Evolutionary conservation across 1,284 basidiomycete species (phyloP), one percentile per base, ranked within the genome.

Genomic region (Chalciporus sp.): DNA sequence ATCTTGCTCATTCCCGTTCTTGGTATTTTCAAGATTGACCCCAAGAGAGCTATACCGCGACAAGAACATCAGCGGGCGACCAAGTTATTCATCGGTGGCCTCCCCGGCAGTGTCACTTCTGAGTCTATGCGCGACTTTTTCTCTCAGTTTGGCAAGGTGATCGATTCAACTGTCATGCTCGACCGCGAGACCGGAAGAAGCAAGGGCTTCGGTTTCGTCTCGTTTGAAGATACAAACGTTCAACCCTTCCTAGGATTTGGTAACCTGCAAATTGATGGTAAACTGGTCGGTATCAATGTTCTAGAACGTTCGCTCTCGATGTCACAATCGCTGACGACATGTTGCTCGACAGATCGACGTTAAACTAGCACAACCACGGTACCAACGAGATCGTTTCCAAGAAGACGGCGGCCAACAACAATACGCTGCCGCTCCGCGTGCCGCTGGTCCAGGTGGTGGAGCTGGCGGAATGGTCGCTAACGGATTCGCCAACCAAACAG

Each of bases 181-280:
- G 97, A 99, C 74, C 90, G 95, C 49, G 94, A 98, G 71, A 98
- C 94, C 16, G 92, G 92, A 31, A 78, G 95, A 46, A 95, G 92
- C 73, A 96, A 99, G 71, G 97, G 97, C 6, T 99, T 98, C 64
- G 97, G 97, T 0, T 99, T 99, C 68, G 89, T 99, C 19, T 97
- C 94, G 0, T 97, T 98, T 64, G 91, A 95, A 66, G 92, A 95
- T 60, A 86, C 88, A 9, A 86, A 90, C 59, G 92, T 95, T 40
- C 87, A 93, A 56, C 86, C 86, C 28, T 88, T 94, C 68, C 85
- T 95, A 60, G 88, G 88, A 7, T 90, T 92, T 54, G 90, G 90
- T 10, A 90, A 92, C 58, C 79, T 95, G 27, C 89, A 93, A 67
- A 89, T 96, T 55, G 94, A 96, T 65, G 94, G 93, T n/a, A 94